Evolutionary conservation across 495 filamentous ascomycete genomes (phyloP).

Genomic region (Annulohypoxylon bovei): DNA sequence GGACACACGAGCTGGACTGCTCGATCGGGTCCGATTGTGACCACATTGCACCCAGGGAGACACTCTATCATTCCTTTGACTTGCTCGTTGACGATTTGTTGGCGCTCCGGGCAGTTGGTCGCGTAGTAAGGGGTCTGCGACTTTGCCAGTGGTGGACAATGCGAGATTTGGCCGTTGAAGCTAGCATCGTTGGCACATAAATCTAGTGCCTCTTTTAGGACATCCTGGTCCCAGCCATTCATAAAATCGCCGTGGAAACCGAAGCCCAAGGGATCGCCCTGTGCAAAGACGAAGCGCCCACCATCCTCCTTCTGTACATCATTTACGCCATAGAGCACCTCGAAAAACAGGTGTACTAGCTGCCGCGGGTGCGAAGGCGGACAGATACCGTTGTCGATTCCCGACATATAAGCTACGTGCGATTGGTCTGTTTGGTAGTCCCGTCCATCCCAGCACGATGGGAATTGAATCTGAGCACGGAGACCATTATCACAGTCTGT

Average conservation of each 20-base stretch:
- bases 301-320: slow-evolving; percentile 61
- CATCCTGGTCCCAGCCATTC: slow-evolving; percentile 70
- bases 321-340: slow-evolving; percentile 68
- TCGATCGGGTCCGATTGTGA: slow-evolving; percentile 54
- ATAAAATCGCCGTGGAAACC: slow-evolving; percentile 74
- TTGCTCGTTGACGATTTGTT: slow-evolving; percentile 47
- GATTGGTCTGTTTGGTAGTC: slow-evolving; percentile 64
- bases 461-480: slow-evolving; percentile 62
- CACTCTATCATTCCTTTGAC: slow-evolving; percentile 47
- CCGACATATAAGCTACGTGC: slow-evolving; percentile 63
- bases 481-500: slow-evolving; percentile 65
- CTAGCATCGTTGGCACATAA: slow-evolving; percentile 61
- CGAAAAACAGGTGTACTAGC: slow-evolving; percentile 70
- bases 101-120: slow-evolving; percentile 50
- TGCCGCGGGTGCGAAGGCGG: slow-evolving; percentile 66
- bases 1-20: slow-evolving; percentile 30
- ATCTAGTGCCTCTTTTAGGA: slow-evolving; percentile 68
- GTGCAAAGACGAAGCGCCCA: slow-evolving; percentile 67
- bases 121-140: slow-evolving; percentile 55
- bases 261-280: slow-evolving; percentile 64
- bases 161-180: slow-evolving; percentile 57
- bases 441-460: slow-evolving; percentile 65
- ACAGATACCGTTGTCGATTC: slow-evolving; percentile 64
- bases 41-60: slow-evolving; percentile 63
- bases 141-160: slow-evolving; percentile 59